These are phyloP conservation scores for Penicillium concentricum DNA, from an alignment of 2,329 filamentous ascomycete species.

Conservation along the genomic window DNA sequence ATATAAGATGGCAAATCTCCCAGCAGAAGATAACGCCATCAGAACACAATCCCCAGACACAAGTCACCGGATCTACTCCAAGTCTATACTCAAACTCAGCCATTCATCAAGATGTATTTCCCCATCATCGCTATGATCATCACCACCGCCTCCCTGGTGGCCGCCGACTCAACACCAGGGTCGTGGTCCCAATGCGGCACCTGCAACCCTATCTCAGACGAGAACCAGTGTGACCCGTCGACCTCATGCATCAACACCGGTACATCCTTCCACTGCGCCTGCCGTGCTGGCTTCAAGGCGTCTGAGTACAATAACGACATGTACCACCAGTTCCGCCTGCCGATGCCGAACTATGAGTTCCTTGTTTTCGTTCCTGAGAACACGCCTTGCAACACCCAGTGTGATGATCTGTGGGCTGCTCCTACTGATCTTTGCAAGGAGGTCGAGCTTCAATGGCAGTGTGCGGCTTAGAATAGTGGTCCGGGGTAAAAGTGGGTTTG, in stretches of 20 bases:
- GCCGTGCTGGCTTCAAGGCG: constrained; percentile 43
- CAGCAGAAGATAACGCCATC: constrained; percentile 3
- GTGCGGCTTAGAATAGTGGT: constrained; percentile 23
- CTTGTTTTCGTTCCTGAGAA: constrained; percentile 39
- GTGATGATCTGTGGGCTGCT: constrained; percentile 33
- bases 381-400: constrained; percentile 38
- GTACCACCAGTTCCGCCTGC: constrained; percentile 38
- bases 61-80: not conserved
- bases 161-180: constrained; percentile 14
- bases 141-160: constrained; percentile 23
- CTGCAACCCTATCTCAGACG: constrained; percentile 42
- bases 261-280: constrained; percentile 42
- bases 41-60: not conserved
- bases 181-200: constrained; percentile 31
- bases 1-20: constrained; percentile 6
- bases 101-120: constrained; percentile 29
- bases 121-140: constrained; percentile 28
- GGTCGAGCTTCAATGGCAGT: constrained; percentile 32
- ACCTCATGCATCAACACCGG: constrained; percentile 48
- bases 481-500: not conserved
- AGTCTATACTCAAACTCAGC: constrained; percentile 15
- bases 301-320: constrained; percentile 30
- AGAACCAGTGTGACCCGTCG: constrained; percentile 44
- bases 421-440: constrained; percentile 36
- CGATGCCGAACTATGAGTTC: constrained; percentile 40